Conservation (phyloP, 176 grass and related monocot species). For the Chloris gayana region DNA sequence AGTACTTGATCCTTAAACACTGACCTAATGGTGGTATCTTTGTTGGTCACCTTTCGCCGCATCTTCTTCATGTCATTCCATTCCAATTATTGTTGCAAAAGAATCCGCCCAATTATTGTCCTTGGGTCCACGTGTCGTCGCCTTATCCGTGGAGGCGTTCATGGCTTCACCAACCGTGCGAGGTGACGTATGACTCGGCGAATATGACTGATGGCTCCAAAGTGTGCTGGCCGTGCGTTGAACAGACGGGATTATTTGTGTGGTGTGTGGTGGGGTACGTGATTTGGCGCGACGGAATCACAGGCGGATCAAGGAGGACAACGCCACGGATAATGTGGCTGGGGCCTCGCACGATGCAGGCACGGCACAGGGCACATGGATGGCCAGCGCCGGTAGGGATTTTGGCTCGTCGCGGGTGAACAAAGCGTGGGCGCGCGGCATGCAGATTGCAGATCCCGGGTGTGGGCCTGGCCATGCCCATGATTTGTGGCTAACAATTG, state of each 20-base stretch:
- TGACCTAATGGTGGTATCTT: not conserved
- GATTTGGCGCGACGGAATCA: not conserved
- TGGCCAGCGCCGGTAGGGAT: too few relatives aligned
- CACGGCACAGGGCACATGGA: not conserved
- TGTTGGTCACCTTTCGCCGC: not conserved
- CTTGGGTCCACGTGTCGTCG: conserved; percentile 21
- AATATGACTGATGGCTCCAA: not conserved
- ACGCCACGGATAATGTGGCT: not conserved
- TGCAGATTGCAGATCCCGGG: not conserved
- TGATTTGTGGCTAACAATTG: conserved; percentile 25
- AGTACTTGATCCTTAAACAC: not conserved
- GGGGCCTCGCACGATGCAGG: conserved; percentile 1
- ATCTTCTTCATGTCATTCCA: not conserved
- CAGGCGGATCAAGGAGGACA: not conserved
- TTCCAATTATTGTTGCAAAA: conserved; percentile 19
- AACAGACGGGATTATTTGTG: not conserved
- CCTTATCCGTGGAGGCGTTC: conserved; percentile 20
- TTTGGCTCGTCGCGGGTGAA: not conserved
- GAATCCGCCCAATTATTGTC: conserved; percentile 35
- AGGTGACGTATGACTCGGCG: not conserved
- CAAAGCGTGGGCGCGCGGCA: not conserved
- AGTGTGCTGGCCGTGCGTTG: not conserved
- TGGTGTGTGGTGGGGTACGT: not conserved
- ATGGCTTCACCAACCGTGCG: not conserved
- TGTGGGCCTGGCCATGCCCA: not conserved